Base-by-base conservation (phyloP, 2,329 filamentous ascomycete genomes). In the Ambrosiella xylebori region DNA sequence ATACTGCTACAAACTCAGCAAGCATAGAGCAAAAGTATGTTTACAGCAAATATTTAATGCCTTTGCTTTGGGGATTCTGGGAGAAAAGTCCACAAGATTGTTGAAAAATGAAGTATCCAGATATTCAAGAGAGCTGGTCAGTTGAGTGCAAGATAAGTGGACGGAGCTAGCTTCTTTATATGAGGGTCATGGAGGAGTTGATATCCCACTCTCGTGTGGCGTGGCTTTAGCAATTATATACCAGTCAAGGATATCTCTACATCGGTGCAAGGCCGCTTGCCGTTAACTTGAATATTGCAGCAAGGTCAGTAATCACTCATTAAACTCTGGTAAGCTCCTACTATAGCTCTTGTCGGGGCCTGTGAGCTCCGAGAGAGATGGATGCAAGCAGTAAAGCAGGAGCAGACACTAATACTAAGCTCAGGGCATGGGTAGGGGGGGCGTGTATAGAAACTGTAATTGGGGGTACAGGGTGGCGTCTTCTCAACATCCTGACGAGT, bases 141-240 rank as follows among this genome's bases (percentile, higher is more conserved):
- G 53, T 55, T 13, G n/a, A 45, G 53, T 44, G 17, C n/a, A 4
- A 55, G 37, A 35, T 15, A 58, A 13, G 53, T 35, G 37, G 52
- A 55, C 17, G 57, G 51, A 54, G 40, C 40, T 36, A 54, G 51
- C 51, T 58, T 55, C 51, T 58, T 55, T 58, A 58, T 58, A 58
- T 58, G 57, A 52, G 53, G 40, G 41, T 15, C 35, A 12, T 49
- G 35, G 40, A 37, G 41, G 45, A 41, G 12, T 45, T 35, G 27
- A 27, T 27, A 27, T 27, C 27, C 27, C 27, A 36, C 49, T 53
- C 49, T 40, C 35, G 12, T 4, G 9, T 12, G 57, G 57, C 12
- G 57, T 58, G 57, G 15, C 44, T 58, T 19, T 58, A 58, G n/a
- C 11, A 54, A 40, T 39, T 11, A 27, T n/a, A 51, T 47, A 47